Base-by-base conservation (phyloP, 371 early-diverging fungal genomes). In the Lichtheimia hyalospora region DNA sequence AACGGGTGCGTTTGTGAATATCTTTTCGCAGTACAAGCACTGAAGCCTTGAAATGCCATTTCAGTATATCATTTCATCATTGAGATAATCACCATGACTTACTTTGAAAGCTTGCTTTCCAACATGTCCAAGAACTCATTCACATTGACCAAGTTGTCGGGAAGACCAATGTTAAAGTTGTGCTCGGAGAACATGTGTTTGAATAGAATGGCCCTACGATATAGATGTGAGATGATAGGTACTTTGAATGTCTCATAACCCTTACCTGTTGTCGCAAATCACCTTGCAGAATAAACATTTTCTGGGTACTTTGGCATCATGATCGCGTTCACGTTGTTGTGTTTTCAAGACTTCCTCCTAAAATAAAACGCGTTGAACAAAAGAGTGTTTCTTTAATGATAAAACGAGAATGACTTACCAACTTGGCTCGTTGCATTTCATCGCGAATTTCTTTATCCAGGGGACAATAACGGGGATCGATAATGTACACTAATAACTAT, bases 21-120 rank as follows among this genome's bases (percentile, higher is more conserved):
- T 87, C 76, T 92, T 93, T 76, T 98, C 97, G 70, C 98, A 98
- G 70, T 96, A 96, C 25, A 96, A 72, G 62, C 98, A 98, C 63
- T 92, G 90, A 24, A 92, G 82, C 48, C 88, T 89, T 63, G 15
- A 23, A 2, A 49, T 21, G n/a, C 24, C 14, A 48, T 24, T 5
- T 67, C 44, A 65, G 28, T 25, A 54, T n/a, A 46, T 18, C 15
- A 2, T 16, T 12, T 8, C 8, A 49, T n/a, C 12, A 41, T n/a
- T 15, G 51, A 54, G 13, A 2, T 3, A 40, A 25, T 12, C 5
- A 60, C 28, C 24, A 28, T n/a, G 28, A 63, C 71, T 59, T 81
- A 88, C 86, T 76, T 75, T 13, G 83, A 81, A 63, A 96, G 77
- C 61, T 95, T 94, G 28, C 71, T 69, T 58, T 91, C 88, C 23